Percentiles rank a stretch among this genome's conserved stretches.
Evolutionary conservation across 1,284 basidiomycete genomes (phyloP).

Genomic region (Thelephora terrestris): DNA sequence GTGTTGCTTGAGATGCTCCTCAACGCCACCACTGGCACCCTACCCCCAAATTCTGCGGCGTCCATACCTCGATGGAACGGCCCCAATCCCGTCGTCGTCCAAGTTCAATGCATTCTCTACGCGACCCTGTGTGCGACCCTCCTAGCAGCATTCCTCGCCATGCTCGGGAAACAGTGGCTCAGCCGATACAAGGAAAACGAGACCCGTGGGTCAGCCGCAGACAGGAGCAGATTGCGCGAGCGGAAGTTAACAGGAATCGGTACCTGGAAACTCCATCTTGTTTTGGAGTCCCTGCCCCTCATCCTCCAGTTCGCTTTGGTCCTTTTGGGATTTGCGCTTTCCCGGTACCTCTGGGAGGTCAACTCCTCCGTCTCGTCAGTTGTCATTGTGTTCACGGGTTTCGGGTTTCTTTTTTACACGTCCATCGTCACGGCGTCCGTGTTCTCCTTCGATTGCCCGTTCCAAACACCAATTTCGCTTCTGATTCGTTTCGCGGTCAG

Average conservation of each 20-base stretch:
- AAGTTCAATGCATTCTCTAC: no score
- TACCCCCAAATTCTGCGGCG: background rate
- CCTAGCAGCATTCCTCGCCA: constrained; percentile 1
- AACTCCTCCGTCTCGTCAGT: background rate
- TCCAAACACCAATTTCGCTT: constrained; percentile 4
- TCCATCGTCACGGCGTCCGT: background rate
- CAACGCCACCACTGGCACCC: no score
- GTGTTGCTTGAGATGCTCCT: no score
- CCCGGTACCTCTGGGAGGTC: background rate
- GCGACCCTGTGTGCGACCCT: background rate
- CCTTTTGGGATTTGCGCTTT: background rate
- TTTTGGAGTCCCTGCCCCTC: constrained; percentile 1
- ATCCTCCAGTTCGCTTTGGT: constrained; percentile 1
- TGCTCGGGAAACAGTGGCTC: no score
- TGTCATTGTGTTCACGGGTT: background rate
- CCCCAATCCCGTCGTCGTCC: no score
- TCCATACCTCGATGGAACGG: no score
- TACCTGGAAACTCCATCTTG: background rate
- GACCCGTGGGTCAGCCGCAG: no score
- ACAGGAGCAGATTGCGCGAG: background rate
- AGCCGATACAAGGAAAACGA: no score
- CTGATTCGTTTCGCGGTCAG: background rate
- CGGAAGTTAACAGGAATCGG: background rate
- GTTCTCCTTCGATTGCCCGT: background rate
- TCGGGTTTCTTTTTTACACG: constrained; percentile 1